Evolutionary conservation across 2,329 filamentous ascomycete species (phyloP).

Genomic region (Akanthomyces lecanii): DNA sequence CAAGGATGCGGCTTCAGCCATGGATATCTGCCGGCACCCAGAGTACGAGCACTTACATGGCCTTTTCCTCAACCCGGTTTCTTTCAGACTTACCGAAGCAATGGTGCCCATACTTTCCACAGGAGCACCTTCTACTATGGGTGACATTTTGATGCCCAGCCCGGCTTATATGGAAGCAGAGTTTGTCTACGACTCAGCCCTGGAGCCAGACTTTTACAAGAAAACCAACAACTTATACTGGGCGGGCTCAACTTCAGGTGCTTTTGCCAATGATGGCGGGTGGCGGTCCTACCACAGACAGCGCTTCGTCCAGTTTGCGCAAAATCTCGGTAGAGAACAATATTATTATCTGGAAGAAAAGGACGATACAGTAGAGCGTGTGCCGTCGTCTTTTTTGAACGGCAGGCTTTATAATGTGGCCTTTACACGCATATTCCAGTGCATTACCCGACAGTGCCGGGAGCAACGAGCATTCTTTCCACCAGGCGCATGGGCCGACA

Average conservation of each 20-base stretch:
- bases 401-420: slow-evolving; percentile 38
- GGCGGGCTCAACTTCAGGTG: slow-evolving; percentile 53
- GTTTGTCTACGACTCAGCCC: slow-evolving; percentile 36
- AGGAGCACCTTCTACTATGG: slow-evolving; percentile 42
- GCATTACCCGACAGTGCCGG: slow-evolving; percentile 33
- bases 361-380: slow-evolving; percentile 19
- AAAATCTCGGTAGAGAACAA: slow-evolving; percentile 26
- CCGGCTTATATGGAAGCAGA: slow-evolving; percentile 43
- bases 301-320: slow-evolving; percentile 37
- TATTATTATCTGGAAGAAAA: slow-evolving; percentile 32
- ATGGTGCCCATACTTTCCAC: slow-evolving; percentile 45
- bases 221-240: slow-evolving; percentile 53
- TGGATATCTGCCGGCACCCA: slow-evolving; percentile 42
- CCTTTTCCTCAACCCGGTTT: slow-evolving; percentile 40
- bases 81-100: slow-evolving; percentile 37
- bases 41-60: slow-evolving; percentile 43
- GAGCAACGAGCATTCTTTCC: slow-evolving; percentile 32
- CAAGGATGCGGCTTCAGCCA: slow-evolving; percentile 23
- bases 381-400: slow-evolving; percentile 32
- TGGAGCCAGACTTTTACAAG: slow-evolving; percentile 44
- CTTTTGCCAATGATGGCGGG: slow-evolving; percentile 28
- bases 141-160: slow-evolving; percentile 49
- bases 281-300: slow-evolving; percentile 47
- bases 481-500: slow-evolving; percentile 29
- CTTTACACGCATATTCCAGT: slow-evolving; percentile 45